Evolutionary conservation across 257 asterid genomes (phyloP).

Genomic region (Scutellaria baicalensis): DNA sequence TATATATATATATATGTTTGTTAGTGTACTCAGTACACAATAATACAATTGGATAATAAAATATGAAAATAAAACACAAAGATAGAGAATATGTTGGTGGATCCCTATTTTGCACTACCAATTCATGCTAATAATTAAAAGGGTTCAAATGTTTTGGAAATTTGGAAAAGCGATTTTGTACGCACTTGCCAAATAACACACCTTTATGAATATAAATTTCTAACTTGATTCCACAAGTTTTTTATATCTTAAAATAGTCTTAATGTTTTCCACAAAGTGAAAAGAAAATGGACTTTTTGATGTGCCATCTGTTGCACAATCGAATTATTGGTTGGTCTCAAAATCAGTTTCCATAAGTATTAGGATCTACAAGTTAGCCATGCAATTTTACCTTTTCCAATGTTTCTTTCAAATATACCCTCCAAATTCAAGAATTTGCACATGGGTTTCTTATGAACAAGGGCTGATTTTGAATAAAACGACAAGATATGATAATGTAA

Average conservation of each 20-base stretch:
- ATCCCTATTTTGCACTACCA: not conserved
- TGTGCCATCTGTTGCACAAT: not conserved
- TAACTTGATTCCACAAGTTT: not conserved
- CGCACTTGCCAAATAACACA: not conserved
- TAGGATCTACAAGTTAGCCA: not conserved
- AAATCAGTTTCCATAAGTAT: constrained; percentile 15
- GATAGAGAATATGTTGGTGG: not conserved
- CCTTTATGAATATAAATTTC: not conserved
- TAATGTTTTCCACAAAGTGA: not conserved
- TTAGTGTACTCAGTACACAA: too few species aligned
- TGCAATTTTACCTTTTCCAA: not conserved
- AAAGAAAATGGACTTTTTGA: not conserved
- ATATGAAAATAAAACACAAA: too few species aligned
- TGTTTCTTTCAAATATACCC: not conserved
- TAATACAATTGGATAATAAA: too few species aligned
- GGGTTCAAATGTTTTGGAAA: not conserved
- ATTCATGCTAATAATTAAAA: not conserved
- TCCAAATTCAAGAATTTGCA: not conserved
- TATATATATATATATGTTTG: too few species aligned
- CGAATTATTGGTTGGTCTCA: constrained; percentile 3
- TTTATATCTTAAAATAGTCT: not conserved
- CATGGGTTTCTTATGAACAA: not conserved
- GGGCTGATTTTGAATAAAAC: too few species aligned
- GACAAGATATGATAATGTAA: not conserved
- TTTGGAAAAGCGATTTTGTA: not conserved